phyloP scores from a whole-genome alignment of 75 land plant species.

The Picea sitchensis region DNA sequence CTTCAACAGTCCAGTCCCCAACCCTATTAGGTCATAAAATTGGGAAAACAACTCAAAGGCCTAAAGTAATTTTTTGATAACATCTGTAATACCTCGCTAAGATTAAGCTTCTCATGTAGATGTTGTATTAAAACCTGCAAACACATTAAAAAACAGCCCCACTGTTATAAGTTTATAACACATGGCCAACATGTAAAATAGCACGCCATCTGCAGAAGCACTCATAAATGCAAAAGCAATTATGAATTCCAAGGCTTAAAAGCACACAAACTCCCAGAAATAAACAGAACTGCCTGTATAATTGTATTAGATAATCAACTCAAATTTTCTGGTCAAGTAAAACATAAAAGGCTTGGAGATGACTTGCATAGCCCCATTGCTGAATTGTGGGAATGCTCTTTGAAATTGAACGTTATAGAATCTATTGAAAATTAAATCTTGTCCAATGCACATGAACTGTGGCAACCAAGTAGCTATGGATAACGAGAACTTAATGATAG shows the following conservation, averaged over 20 bases:
- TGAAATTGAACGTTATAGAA: background rate
- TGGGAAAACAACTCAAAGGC: background rate
- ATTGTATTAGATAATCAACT: background rate
- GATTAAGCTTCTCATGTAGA: slow-evolving; percentile 63
- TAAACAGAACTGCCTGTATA: background rate
- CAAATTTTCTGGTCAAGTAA: background rate
- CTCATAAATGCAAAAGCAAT: background rate
- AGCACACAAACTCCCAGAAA: background rate
- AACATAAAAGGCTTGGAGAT: background rate
- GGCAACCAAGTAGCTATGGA: slow-evolving; percentile 10
- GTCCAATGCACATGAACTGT: slow-evolving; percentile 2
- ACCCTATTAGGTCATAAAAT: background rate
- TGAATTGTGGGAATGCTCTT: background rate
- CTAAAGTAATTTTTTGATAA: background rate
- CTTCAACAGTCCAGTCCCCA: background rate
- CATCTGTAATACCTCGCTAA: slow-evolving; percentile 60
- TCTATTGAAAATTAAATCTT: background rate
- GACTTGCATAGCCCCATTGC: background rate
- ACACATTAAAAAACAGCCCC: background rate
- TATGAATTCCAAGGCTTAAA: background rate
- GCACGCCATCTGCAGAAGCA: background rate
- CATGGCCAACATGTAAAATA: background rate
- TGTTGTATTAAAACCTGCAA: slow-evolving; percentile 79
- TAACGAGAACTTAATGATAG: no score
- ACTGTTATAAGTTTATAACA: background rate